Conservation (phyloP, 208 protist genomes). For the Naegleria fowleri region DNA sequence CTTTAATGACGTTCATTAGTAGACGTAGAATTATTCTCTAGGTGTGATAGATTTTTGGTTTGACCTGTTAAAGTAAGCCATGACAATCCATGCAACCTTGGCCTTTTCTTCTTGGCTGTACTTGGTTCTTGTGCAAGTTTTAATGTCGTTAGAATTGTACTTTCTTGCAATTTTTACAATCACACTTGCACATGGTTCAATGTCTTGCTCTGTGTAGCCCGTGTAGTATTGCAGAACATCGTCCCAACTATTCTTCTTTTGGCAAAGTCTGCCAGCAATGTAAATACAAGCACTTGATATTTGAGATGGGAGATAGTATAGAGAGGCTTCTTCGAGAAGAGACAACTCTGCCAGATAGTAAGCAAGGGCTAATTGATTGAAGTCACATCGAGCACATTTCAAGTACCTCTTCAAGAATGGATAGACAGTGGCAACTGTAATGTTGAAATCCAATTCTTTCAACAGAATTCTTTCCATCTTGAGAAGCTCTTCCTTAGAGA, state of each 20-base stretch:
- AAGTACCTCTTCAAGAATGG: slow-evolving; percentile 69
- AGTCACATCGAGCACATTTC: slow-evolving; percentile 46
- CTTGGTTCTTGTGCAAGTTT: background rate
- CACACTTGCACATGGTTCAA: background rate
- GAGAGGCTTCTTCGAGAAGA: slow-evolving; percentile 57
- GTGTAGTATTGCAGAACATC: background rate
- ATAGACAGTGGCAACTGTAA: slow-evolving; percentile 74
- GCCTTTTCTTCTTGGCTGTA: background rate
- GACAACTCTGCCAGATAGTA: slow-evolving; percentile 44
- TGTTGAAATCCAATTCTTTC: slow-evolving; percentile 65
- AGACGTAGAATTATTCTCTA: background rate
- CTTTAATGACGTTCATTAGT: background rate
- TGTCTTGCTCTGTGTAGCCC: background rate
- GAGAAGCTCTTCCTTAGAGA: slow-evolving; percentile 76
- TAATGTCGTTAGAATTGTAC: background rate
- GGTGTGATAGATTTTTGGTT: background rate
- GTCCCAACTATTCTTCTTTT: background rate
- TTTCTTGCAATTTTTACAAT: background rate
- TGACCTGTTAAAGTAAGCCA: background rate
- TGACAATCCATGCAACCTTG: background rate
- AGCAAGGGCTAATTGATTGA: background rate
- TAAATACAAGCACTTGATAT: slow-evolving; percentile 80
- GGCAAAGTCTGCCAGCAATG: slow-evolving; percentile 53
- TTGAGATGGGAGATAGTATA: slow-evolving; percentile 83
- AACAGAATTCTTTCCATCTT: slow-evolving; percentile 77